phyloP scores from a whole-genome alignment of 345 rosid species.

The Eucalyptus curtisii region DNA sequence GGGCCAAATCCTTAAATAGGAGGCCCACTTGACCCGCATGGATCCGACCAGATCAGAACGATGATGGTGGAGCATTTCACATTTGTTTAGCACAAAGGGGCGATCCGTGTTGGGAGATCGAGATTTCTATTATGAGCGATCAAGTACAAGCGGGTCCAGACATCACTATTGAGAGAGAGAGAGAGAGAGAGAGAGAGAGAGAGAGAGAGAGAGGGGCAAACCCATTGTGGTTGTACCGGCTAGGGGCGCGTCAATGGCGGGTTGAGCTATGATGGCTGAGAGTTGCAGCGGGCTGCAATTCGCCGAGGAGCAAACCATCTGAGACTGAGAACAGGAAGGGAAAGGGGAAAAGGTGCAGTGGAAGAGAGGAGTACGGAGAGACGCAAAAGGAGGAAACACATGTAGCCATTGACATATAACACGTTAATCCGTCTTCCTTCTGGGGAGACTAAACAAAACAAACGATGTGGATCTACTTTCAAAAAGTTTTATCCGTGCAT shows the following conservation, averaged over 20 bases:
- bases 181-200: neutral
- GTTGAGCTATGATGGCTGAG: neutral
- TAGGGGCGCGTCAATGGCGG: neutral
- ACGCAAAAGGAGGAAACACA: neutral
- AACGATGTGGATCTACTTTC: neutral
- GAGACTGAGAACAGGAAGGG: neutral
- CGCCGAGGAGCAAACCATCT: neutral
- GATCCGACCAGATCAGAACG: neutral
- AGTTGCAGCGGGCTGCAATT: neutral
- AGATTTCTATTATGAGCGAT: neutral
- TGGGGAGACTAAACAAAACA: neutral
- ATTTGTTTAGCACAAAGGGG: neutral
- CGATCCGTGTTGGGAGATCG: neutral
- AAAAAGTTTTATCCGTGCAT: neutral
- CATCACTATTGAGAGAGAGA: neutral
- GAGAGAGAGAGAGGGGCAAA: neutral
- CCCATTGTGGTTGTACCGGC: neutral
- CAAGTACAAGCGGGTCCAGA: neutral
- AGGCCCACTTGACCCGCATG: neutral
- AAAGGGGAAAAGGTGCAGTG: neutral
- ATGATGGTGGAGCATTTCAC: neutral
- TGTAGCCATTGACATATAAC: neutral
- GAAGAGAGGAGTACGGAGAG: neutral
- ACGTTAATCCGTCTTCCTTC: neutral
- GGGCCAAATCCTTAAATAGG: neutral